Evolutionary conservation across 2,329 filamentous ascomycete species (phyloP).

Genomic region (Colletotrichum paranaense): DNA sequence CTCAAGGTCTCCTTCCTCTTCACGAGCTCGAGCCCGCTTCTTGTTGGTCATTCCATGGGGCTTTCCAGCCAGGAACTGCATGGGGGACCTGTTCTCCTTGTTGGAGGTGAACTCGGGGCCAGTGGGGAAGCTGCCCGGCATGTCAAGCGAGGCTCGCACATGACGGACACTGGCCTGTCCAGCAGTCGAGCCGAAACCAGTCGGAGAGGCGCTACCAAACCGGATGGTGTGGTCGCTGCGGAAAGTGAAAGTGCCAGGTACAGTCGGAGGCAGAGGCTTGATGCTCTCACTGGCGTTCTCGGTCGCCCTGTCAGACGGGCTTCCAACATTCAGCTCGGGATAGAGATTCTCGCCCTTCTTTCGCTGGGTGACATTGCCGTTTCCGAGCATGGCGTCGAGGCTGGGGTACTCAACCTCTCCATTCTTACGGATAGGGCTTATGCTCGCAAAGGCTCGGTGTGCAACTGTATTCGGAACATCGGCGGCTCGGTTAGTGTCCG

Average conservation of each 20-base stretch:
- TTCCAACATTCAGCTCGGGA: conserved; percentile 57
- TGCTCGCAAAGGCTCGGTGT: conserved; percentile 62
- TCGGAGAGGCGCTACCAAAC: conserved; percentile 60
- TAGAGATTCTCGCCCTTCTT: conserved; percentile 57
- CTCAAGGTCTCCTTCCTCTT: conserved; percentile 68
- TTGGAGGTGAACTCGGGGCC: conserved; percentile 49
- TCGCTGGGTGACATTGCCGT: conserved; percentile 41
- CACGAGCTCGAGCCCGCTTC: conserved; percentile 70
- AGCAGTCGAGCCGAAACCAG: conserved; percentile 66
- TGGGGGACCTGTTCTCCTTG: conserved; percentile 66
- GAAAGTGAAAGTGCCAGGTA: conserved; percentile 72
- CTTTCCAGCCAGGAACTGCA: conserved; percentile 54
- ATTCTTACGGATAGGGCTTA: conserved; percentile 45
- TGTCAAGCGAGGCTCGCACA: conserved; percentile 63
- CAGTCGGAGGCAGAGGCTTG: conserved; percentile 49
- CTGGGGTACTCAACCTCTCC: conserved; percentile 48
- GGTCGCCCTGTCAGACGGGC: conserved; percentile 29
- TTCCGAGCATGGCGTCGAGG: conserved; percentile 43
- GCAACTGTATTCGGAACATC: conserved; percentile 50
- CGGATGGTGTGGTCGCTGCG: conserved; percentile 73
- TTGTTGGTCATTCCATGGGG: conserved; percentile 74
- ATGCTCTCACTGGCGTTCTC: conserved; percentile 38
- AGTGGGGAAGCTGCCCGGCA: conserved; percentile 68
- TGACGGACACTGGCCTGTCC: conserved; percentile 72
- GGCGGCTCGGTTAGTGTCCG: conserved; percentile 68